A percentile compares a stretch with the other conserved stretches of the same genome.
Conservation (phyloP, 176 grass and related monocot genomes). For the Panicum miliaceum region DNA sequence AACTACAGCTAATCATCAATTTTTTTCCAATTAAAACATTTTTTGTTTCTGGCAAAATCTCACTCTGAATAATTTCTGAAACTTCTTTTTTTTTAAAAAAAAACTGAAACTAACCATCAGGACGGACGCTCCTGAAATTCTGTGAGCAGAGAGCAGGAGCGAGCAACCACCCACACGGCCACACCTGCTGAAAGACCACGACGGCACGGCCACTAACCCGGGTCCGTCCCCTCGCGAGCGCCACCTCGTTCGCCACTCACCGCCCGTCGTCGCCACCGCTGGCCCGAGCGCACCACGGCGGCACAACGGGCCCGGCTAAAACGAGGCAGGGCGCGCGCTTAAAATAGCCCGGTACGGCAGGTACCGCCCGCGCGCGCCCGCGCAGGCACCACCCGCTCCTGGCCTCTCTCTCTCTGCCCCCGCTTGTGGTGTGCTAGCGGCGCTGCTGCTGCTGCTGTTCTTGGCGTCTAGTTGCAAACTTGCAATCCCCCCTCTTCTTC, state of each 20-base stretch:
- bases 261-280: neutral
- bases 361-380: constrained; percentile 33
- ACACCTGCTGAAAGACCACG: constrained; percentile 13
- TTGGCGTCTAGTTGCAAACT: neutral
- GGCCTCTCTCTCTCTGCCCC: neutral
- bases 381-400: neutral
- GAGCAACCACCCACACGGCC: constrained; percentile 17
- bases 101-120: neutral
- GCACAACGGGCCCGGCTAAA: constrained; percentile 38
- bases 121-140: neutral
- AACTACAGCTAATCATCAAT: neutral
- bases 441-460: neutral
- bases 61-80: neutral
- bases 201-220: constrained; percentile 26
- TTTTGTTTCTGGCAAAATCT: neutral
- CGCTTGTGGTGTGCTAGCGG: neutral
- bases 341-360: constrained; percentile 55
- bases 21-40: neutral
- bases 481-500: neutral
- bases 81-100: neutral
- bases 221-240: constrained; percentile 9
- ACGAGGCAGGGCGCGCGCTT: constrained; percentile 40
- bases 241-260: constrained; percentile 31
- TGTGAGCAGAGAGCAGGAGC: neutral
- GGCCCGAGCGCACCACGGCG: constrained; percentile 2